Base-by-base conservation (phyloP, 75 land plant species). In the Ceratopteris richardii region DNA sequence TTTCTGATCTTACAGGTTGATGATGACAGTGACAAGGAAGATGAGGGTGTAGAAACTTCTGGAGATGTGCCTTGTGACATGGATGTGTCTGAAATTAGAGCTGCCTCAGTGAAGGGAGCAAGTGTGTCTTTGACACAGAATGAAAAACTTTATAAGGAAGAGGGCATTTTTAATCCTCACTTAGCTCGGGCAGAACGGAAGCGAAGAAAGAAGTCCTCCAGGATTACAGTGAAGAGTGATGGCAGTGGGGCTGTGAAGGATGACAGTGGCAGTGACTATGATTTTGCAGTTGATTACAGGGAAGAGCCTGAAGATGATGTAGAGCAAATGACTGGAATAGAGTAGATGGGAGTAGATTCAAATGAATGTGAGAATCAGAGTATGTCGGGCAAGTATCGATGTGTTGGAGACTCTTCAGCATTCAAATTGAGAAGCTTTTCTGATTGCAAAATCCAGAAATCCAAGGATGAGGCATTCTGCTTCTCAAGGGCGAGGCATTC, bases 151-250 rank as follows among this genome's bases (percentile, higher is more conserved):
- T 91, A 91, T 73, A 57, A 79, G 43, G 94, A 68, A 7, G 89
- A 88, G 57, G 94, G 97, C 30, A 91, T 91, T 23, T 74, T 88
- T 4, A 83, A 91, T 53, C 82, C 97, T 0, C 87, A 72, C 44
- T 42, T 58, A 29, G 76, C 65, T 30, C 80, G 63, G 46, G 90
- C 95, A 44, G 78, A 77, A 58, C 82, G 73, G 58, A 88, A 85
- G 62, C 70, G 67, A 27, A 65, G 72, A 74, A 82, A 86, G 58
- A 92, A 88, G 48, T 71, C 70, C 18, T 61, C 51, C 3, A 86
- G 81, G 58, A 1, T 43, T 18, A 24, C 54, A 37, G 18, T 18
- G 20, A 62, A 74, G 10, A 61, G 54, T 58, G 76, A 61, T 61
- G 84, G 63, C 17, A 58, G 46, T 29, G 60, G 48, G n/a, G n/a